Evolutionary conservation across 148 eudicot species (phyloP), one percentile per base, ranked within the genome.

Genomic region (Selenicereus undatus): DNA sequence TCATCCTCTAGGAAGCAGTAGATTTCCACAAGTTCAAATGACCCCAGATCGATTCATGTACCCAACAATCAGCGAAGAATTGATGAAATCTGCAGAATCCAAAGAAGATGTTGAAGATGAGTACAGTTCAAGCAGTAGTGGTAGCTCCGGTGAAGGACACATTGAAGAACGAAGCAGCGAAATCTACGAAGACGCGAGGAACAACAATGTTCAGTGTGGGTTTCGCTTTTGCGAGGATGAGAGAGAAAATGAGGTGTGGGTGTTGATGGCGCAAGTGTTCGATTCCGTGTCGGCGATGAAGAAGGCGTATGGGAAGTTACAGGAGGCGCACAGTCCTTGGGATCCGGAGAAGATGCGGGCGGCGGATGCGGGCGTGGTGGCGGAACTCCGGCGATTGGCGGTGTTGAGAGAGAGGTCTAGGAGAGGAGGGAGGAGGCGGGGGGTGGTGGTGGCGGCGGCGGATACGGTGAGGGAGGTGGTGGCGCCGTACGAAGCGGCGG

Each of bases 401-500:
- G 90, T 91, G 52, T 71, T 96, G 86, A 84, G 93, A 74, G 97
- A 92, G 94, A 88, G 94, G 89, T 92, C 88, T 81, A 83, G 89
- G 85, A 85, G 98, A 85, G 88, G 89, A 0, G 70, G 92, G 42
- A 4, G 56, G 82, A 6, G 17, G 81, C 70, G 62, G 75, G 74
- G 29, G 78, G 78, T 81, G 52, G 32, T 32, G 76, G 80, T 62
- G 68, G 83, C 73, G 80, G 88, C 88, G 58, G 87, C 82, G 80
- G 87, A 71, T 82, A 85, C 89, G 75, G 81, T 91, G 81, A 87
- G 91, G 78, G 97, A 91, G 78, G 93, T 91, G 84, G 97, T 92
- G 82, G 97, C 92, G 82, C 98, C 99, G 75, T 96, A 96, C 32
- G 99, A 96, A 90, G 95, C 97, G 82, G 93, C 89, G 82, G 83